phyloP scores from a whole-genome alignment of 2,329 filamentous ascomycete species.

The Colletotrichum melonis region DNA sequence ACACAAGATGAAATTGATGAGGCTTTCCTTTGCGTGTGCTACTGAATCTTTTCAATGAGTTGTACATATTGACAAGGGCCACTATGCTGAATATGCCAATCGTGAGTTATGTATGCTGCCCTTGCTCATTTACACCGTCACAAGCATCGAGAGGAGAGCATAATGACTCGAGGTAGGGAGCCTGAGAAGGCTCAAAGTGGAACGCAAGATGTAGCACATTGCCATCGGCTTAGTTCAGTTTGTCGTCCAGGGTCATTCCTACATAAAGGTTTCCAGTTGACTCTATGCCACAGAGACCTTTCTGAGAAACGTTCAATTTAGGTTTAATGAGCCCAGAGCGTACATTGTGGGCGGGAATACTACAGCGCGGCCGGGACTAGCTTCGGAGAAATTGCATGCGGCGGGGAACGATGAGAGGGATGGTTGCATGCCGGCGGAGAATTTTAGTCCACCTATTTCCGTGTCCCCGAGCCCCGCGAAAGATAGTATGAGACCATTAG shows the following conservation, averaged over 20 bases:
- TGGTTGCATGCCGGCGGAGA: neutral
- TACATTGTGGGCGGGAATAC: slow-evolving; percentile 13
- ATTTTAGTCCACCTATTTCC: slow-evolving; percentile 29
- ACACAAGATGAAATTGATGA: no score
- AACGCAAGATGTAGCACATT: no score
- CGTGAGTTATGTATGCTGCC: no score
- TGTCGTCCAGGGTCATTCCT: neutral
- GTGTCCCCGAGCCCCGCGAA: neutral
- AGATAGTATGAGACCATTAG: neutral
- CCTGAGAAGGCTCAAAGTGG: no score
- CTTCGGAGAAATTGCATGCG: neutral
- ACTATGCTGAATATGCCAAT: no score
- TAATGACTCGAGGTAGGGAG: no score
- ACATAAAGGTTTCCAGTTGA: no score
- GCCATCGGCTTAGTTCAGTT: neutral
- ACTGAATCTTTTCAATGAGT: no score
- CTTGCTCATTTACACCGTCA: no score
- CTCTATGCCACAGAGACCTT: neutral
- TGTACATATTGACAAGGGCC: no score
- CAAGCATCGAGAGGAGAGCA: no score
- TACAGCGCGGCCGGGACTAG: neutral
- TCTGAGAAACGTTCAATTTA: neutral
- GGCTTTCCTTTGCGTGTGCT: no score
- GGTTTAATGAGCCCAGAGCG: neutral
- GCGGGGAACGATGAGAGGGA: neutral